Percentiles rank a stretch among this genome's conserved stretches.
phyloP scores from a whole-genome alignment of 768 basidiomycete genomes.

The Obba rivulosa region DNA sequence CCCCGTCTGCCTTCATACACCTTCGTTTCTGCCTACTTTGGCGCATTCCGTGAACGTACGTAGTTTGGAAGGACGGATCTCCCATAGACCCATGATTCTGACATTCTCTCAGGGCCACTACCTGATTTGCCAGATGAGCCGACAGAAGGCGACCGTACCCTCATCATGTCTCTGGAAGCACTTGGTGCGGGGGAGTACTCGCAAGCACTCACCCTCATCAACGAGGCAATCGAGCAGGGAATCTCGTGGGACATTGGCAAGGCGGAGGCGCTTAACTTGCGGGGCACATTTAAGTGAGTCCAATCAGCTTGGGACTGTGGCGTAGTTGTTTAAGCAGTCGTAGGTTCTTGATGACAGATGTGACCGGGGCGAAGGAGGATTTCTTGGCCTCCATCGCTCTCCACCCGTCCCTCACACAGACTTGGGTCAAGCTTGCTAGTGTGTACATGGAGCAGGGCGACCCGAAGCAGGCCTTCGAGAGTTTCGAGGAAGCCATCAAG shows the following conservation, averaged over 20 bases:
- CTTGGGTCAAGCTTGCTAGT: conserved; percentile 92
- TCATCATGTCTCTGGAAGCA: conserved; percentile 76
- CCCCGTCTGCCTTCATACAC: conserved; percentile 83
- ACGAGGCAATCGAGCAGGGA: conserved; percentile 84
- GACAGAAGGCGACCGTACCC: conserved; percentile 76
- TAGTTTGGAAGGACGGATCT: conserved; percentile 3
- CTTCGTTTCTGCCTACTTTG: conserved; percentile 93
- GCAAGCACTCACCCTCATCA: conserved; percentile 73
- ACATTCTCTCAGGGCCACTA: conserved; percentile 42
- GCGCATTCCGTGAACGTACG: conserved; percentile 89
- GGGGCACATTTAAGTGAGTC: conserved; percentile 91
- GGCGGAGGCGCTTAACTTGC: conserved; percentile 86
- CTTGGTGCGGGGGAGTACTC: conserved; percentile 80
- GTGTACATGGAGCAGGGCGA: conserved; percentile 96
- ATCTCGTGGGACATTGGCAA: conserved; percentile 69
- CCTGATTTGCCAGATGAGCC: conserved; percentile 72
- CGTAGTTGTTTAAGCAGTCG: background rate
- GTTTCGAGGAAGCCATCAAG: conserved; percentile 85
- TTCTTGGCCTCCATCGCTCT: conserved; percentile 71
- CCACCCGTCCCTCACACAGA: conserved; percentile 70
- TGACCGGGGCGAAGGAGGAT: conserved; percentile 77
- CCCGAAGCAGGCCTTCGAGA: conserved; percentile 75
- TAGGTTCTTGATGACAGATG: conserved; percentile 87
- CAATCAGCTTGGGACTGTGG: background rate
- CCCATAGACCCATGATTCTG: background rate